Evolutionary conservation across 2,329 filamentous ascomycete genomes (phyloP), one percentile per base, ranked within the genome.

Genomic region (Sporothrix brasiliensis): DNA sequence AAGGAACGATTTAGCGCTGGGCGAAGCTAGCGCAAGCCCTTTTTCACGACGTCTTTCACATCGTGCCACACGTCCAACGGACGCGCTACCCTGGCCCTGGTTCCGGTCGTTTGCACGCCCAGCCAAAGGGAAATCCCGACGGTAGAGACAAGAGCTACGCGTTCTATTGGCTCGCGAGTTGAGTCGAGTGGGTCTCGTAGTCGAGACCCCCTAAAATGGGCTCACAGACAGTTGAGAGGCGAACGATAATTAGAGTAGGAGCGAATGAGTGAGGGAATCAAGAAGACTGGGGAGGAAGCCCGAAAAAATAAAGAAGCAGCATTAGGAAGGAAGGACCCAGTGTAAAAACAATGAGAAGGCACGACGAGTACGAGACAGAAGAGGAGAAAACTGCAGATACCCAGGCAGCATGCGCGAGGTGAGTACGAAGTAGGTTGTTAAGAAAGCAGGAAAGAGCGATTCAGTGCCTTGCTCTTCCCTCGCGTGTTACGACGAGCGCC

Each of bases 41-140:
- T 50, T 50, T 49, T 7, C 16, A n/a, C 16, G 14, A 19, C 16
- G 6, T 19, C 4, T 49, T n/a, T 49, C 16, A 6, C 16, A 9
- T 21, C 19, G 21, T 50, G 9, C 39, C 44, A 50, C 67, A 69
- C 44, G 41, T 30, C 47, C 63, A 61, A 34, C 16, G 53, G 67
- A 69, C 67, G 67, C 56, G 67, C 67, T 47, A 44, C 39, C 30
- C 44, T 49, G 16, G 30, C 34, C 34, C 34, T 9, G 5, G 34
- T 24, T 53, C n/a, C 39, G 30, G 44, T 50, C 50, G 13, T 39
- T 11, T 21, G 52, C 39, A 52, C 67, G 53, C 67, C 52, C 52
- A 68, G 60, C 44, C 65, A 67, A 49, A 68, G 53, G 41, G 21
- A 61, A 16, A 68, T 60, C 54, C 54, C 67, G 67, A 69, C 52